phyloP scores from a whole-genome alignment of 169 alveolate genomes.

The Perkinsus chesapeaki region DNA sequence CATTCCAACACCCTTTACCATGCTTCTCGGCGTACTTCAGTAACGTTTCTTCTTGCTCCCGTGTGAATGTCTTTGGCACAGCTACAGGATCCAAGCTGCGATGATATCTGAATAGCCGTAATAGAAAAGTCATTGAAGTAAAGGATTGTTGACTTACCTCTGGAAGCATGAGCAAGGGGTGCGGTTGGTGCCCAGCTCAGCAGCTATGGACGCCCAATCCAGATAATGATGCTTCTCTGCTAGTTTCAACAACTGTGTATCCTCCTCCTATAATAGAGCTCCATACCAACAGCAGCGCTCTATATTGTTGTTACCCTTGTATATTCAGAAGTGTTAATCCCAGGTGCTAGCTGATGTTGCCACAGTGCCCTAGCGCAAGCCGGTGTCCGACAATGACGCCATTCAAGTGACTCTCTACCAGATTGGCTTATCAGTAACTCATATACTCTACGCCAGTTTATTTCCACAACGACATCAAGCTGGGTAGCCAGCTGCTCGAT shows the following conservation, averaged over 20 bases:
- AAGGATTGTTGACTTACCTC: background rate
- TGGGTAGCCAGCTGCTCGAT: background rate
- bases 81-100: background rate
- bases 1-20: background rate
- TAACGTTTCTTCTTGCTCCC: background rate
- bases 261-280: background rate
- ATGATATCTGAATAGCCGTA: background rate
- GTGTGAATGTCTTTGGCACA: background rate
- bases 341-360: background rate
- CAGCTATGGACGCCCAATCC: background rate
- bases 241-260: background rate
- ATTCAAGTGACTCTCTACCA: background rate
- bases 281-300: too few relatives aligned
- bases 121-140: background rate
- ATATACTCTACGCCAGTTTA: background rate
- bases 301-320: background rate
- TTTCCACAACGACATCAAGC: background rate
- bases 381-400: background rate
- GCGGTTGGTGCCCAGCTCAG: background rate
- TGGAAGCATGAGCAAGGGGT: background rate
- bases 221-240: background rate
- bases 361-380: background rate
- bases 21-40: background rate
- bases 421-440: background rate
- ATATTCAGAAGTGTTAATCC: background rate